A percentile compares a stretch with the other conserved stretches of the same genome.
phyloP scores from a whole-genome alignment of 2,329 filamentous ascomycete species.

The Akanthomyces dipterigenus region DNA sequence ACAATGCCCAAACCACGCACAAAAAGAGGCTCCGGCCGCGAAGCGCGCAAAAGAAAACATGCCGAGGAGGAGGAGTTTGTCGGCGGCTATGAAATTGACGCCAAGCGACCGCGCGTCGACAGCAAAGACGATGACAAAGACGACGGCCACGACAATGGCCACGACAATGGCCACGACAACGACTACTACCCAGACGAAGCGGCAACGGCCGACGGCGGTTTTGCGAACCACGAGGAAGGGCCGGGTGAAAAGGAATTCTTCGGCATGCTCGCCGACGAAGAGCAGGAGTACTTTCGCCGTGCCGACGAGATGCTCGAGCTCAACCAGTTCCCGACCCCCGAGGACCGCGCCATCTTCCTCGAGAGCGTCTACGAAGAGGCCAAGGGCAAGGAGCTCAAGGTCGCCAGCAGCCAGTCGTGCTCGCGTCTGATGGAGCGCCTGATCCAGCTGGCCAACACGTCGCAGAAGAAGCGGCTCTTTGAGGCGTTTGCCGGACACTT shows the following conservation, averaged over 20 bases:
- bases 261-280: conserved; percentile 83
- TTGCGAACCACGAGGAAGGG: conserved; percentile 18
- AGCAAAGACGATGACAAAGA: conserved; percentile 16
- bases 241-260: conserved; percentile 69
- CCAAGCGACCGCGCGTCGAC: conserved; percentile 21
- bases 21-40: conserved; percentile 32
- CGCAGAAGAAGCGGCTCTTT: conserved; percentile 83
- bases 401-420: conserved; percentile 92
- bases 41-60: conserved; percentile 36
- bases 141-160: conserved; percentile 15
- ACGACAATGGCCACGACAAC: conserved; percentile 15
- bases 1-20: conserved; percentile 39
- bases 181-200: conserved; percentile 14
- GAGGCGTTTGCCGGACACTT: conserved; percentile 82
- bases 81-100: conserved; percentile 12
- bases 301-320: conserved; percentile 85
- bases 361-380: conserved; percentile 83
- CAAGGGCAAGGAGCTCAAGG: conserved; percentile 86
- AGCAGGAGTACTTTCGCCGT: conserved; percentile 91
- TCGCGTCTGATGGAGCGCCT: conserved; percentile 88
- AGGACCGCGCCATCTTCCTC: conserved; percentile 66
- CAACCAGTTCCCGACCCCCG: conserved; percentile 74
- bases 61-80: conserved; percentile 20
- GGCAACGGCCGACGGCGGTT: conserved; percentile 6
- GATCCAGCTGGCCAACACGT: conserved; percentile 70